Percentiles rank a stretch among this genome's conserved stretches.
Evolutionary conservation across 2,329 filamentous ascomycete genomes (phyloP).

Genomic region (Trichophyton verrucosum): DNA sequence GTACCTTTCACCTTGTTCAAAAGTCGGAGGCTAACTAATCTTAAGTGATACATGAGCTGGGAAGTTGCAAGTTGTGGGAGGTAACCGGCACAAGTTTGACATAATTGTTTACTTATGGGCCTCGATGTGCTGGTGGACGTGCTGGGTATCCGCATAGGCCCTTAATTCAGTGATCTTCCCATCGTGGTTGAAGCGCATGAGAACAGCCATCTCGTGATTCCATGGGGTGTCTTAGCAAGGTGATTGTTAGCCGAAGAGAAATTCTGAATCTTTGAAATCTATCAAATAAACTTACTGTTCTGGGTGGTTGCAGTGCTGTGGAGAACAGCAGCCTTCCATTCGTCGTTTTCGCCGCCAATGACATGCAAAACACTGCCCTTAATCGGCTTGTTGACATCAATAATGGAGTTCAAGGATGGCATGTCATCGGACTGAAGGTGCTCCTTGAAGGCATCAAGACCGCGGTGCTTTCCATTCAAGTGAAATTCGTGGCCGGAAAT

Average conservation of each 20-base stretch:
- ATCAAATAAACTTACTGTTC: conserved; percentile 5
- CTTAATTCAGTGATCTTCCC: conserved; percentile 10
- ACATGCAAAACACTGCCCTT: conserved; percentile 7
- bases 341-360: conserved; percentile 8
- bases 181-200: conserved; percentile 8
- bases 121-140: conserved; percentile 9
- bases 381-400: conserved; percentile 9
- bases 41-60: not conserved
- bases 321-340: conserved; percentile 9
- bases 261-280: not conserved
- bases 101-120: conserved; percentile 6
- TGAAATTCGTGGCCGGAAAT: conserved; percentile 8
- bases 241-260: not conserved
- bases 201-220: conserved; percentile 9
- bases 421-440: conserved; percentile 8
- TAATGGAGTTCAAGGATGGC: conserved; percentile 7
- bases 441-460: conserved; percentile 6
- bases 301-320: conserved; percentile 9
- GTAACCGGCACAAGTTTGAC: not conserved
- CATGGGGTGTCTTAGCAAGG: conserved; percentile 6
- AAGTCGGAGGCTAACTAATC: not conserved
- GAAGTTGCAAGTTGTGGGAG: not conserved
- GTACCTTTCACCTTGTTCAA: not conserved
- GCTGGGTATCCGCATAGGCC: conserved; percentile 8
- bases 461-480: conserved; percentile 6